phyloP scores from a whole-genome alignment of 257 asterid species.

The Craterostigma plantagineum region DNA sequence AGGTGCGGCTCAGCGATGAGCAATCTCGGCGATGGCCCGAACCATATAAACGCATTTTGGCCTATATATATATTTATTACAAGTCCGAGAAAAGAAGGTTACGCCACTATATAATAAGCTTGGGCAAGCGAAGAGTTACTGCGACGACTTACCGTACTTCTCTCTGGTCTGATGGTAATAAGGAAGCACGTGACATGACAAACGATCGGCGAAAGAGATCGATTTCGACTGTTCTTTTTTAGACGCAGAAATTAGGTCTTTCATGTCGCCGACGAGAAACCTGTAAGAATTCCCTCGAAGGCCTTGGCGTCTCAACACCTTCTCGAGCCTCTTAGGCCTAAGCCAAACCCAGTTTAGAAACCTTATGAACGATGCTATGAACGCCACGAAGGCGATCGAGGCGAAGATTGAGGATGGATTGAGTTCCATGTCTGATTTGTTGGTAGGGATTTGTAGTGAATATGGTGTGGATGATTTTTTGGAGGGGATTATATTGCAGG shows the following conservation, averaged over 20 bases:
- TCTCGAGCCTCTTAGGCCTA: slow-evolving; percentile 8
- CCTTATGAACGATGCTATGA: neutral
- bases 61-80: slow-evolving; percentile 11
- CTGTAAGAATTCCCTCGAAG: slow-evolving; percentile 6
- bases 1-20: slow-evolving; percentile 10
- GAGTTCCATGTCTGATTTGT: too few species aligned
- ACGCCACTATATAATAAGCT: too few species aligned
- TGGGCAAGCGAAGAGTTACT: too few species aligned
- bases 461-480: too few species aligned
- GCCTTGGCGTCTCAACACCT: slow-evolving; percentile 2
- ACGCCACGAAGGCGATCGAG: too few species aligned
- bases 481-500: too few species aligned
- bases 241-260: neutral
- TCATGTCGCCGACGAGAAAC: slow-evolving; percentile 2
- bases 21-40: slow-evolving; percentile 14
- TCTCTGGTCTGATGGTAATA: neutral
- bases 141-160: slow-evolving; percentile 3
- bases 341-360: slow-evolving; percentile 8
- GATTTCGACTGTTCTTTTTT: neutral
- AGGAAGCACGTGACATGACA: slow-evolving; percentile 1
- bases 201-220: neutral
- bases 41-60: slow-evolving; percentile 13
- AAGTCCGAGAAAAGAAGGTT: neutral
- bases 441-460: too few species aligned
- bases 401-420: too few species aligned